Evolutionary conservation across 2,329 filamentous ascomycete genomes (phyloP), one percentile per base, ranked within the genome.

Genomic region (Ascochyta koolunga): DNA sequence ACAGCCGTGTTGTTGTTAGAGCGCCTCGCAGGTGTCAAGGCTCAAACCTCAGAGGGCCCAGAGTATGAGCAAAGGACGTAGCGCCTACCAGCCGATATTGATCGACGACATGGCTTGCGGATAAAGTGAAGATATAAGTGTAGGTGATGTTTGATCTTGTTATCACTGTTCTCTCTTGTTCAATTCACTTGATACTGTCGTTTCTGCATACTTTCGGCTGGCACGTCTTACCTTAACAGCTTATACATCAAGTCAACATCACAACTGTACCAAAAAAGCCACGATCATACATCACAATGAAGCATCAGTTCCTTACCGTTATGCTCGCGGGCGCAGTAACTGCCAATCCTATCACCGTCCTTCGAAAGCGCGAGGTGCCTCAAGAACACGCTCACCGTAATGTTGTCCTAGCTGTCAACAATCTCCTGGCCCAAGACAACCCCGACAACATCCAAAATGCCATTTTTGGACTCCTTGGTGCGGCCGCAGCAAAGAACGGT

Each of bases 381-480:
- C 82, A 85, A 65, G 83, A 85, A 59, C 81, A 84, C 63, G 81
- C 82, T 10, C 83, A 86, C 69, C 70, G 79, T 51, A 76, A 78
- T 59, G 77, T 83, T 65, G 68, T 85, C 41, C 67, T 69, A 25
- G 76, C 75, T 39, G 78, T 82, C 57, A 73, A 78, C 58, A 70
- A 69, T 19, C 73, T 77, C 47, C 66, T 85, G 29, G 55, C 74
- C 36, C 61, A 73, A 51, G 65, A 83, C 62, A 80, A 84, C 68
- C 81, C 81, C 1, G 76, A 77, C 56, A 67, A 76, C 9, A 82
- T 84, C 50, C 42, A 64, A 38, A 79, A 82, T 61, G 71, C 80
- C 13, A 73, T 83, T 40, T 84, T 83, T 60, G 80, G 77, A 54
- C 78, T 83, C 18, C 75, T 83, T 16, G 85, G 84, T 52, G 77